Evolutionary conservation across 2,329 filamentous ascomycete species (phyloP), one percentile per base, ranked within the genome.

Genomic region (Ceratocystis huliohia): DNA sequence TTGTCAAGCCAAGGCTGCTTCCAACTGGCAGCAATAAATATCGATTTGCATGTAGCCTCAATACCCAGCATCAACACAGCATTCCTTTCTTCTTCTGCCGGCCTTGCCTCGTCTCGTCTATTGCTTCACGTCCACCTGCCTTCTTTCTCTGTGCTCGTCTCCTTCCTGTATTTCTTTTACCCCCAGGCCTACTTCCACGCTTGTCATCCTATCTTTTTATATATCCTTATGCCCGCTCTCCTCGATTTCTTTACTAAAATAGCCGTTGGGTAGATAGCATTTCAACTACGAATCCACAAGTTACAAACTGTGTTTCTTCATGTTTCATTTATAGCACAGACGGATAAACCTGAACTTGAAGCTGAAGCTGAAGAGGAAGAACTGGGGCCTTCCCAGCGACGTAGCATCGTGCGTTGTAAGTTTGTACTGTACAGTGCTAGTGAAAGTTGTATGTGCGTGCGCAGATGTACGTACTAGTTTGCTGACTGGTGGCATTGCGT

Each of bases 241-340:
- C 46, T 50, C 15, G 17, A 50, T 22, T 50, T 22, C 17, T 15
- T 5, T 50, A 17, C 46, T 50, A 4, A 13, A 41, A 41, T 41
- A 41, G 37, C 37, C 37, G 37, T 33, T 33, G 30, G 6, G 30
- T 8, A 8, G 15, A n/a, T 48, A n/a, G 5, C 20, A 17, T 20
- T 20, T 20, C 13, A 48, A 25, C 50, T 56, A 56, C 50, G 50
- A 56, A 25, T 28, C 3, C 25, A 15, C 22, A 15, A 28, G 50
- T 56, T 56, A 56, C 50, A 56, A 56, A 10, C 22, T 56, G 50
- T 7, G 50, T 56, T 56, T 56, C 50, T 56, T 25, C 50, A 20
- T 5, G 50, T 56, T 56, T 56, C 50, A 56, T 25, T 25, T 13
- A 15, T 15, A 28, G 50, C 50, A 56, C 50, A 56, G 50, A 56